Base-by-base conservation (phyloP, 306 rosid genomes). In the Cicer pinnatifidum region DNA sequence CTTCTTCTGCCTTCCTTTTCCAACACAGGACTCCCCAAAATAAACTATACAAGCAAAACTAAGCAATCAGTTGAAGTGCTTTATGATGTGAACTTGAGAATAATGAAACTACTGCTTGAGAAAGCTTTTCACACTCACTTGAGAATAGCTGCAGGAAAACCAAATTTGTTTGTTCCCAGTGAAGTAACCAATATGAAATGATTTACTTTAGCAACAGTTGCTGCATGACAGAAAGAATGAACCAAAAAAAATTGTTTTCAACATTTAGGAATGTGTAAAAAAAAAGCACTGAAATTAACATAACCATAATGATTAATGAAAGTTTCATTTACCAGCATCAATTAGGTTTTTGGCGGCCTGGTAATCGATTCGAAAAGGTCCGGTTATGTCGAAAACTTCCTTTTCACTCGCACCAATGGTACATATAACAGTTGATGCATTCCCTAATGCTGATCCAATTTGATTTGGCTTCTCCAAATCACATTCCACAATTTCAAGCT, bases 1-100 rank as follows among this genome's bases (percentile, higher is more conserved):
- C 94, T 85, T 94, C 97, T 78, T 94, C 98, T 20, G 97, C 98
- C 83, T 89, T 94, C 84, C 98, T 89, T 84, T 94, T 94, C 98
- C 98, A 94, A 60, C 81, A 16, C 39, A 94, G 87, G 71, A 94
- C 98, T 73, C 98, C 98, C 98, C 98, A 91, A 83, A 94, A 94
- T 83, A 94, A 88, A 86, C 98, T 93, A 75, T 9, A 72, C 33
- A 78, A 82, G 81, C 65, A 76, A 61, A 80, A 75, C 33, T 35
- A 57, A 72, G 28, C 41, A 54, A 71, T 72, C 28, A 78, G 79
- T 40, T 66, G 5, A 82, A 66, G 41, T 79, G 5, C 52, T 53
- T 35, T 51, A 76, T 64, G 61, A 61, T 57, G 52, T 46, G 15
- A 52, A 64, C 13, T n/a, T 15, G 20, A 1, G 35, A 44, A 35